These are phyloP conservation scores for Artemisia argyi DNA, from an alignment of 129 eudicot species.

Conservation along the genomic window DNA sequence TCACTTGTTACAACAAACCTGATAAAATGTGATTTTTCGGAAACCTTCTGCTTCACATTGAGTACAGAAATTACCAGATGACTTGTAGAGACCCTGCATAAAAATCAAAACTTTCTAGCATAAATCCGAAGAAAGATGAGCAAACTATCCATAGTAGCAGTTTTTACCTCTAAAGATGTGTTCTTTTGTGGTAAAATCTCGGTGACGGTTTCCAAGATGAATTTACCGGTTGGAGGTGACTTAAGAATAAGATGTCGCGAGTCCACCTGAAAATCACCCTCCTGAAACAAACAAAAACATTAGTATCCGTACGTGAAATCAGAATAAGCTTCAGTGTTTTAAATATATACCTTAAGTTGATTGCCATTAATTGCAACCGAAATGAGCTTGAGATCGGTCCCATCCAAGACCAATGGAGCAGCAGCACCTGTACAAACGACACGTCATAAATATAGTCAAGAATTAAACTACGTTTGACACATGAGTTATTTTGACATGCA, in stretches of 20 bases:
- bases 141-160: neutral
- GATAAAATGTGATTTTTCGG: constrained; percentile 89
- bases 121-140: neutral
- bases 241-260: constrained; percentile 63
- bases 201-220: constrained; percentile 66
- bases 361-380: constrained; percentile 59
- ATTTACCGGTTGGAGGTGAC: constrained; percentile 76
- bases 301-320: neutral
- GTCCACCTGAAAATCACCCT: constrained; percentile 57
- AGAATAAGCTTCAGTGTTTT: neutral
- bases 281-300: constrained; percentile 40
- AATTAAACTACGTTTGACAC: neutral
- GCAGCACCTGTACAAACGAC: constrained; percentile 43
- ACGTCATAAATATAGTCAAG: neutral
- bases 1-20: constrained; percentile 43
- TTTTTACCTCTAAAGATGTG: constrained; percentile 83
- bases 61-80: constrained; percentile 97
- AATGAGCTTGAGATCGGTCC: constrained; percentile 77
- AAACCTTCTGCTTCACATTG: constrained; percentile 99
- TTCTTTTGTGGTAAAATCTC: constrained; percentile 79
- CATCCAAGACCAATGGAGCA: constrained; percentile 77
- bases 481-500: neutral
- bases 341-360: constrained; percentile 57
- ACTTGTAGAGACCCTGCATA: constrained; percentile 89
- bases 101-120: constrained; percentile 9